A percentile compares a stretch with the other conserved stretches of the same genome.
Evolutionary conservation across 305 asterid genomes (phyloP).

Genomic region (Solanum hybrid): DNA sequence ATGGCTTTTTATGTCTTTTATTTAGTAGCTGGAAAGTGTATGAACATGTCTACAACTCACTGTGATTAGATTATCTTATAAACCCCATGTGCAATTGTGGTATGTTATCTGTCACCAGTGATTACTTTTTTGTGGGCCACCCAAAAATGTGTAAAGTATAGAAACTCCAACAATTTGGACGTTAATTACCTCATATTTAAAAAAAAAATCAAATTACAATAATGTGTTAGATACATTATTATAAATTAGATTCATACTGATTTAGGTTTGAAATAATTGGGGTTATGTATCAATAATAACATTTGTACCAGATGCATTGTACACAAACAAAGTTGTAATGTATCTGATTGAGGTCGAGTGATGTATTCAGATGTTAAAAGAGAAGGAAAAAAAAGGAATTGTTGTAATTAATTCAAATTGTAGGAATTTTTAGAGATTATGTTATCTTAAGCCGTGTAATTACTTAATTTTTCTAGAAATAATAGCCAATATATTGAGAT

Average conservation of each 20-base stretch:
- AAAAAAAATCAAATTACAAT: too few species aligned
- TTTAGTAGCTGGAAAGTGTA: background rate
- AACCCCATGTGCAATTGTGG: background rate
- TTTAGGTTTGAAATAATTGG: background rate
- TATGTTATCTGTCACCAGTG: background rate
- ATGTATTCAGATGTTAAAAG: background rate
- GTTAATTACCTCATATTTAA: background rate
- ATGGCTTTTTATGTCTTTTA: background rate
- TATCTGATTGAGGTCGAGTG: too few species aligned
- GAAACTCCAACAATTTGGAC: background rate
- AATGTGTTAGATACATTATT: background rate
- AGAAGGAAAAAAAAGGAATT: background rate
- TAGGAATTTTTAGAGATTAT: background rate
- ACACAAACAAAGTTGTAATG: too few species aligned
- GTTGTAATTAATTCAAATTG: too few species aligned
- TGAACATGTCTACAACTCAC: constrained; percentile 5
- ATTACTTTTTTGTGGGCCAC: background rate
- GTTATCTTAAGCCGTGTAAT: too few species aligned
- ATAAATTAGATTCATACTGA: background rate
- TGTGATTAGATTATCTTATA: background rate
- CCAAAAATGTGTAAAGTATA: background rate
- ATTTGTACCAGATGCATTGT: too few species aligned
- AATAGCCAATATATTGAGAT: background rate
- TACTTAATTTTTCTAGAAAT: too few species aligned
- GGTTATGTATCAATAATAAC: too few species aligned